Base-by-base conservation (phyloP, 2,329 filamentous ascomycete species). In the Nothopassalora personata region DNA sequence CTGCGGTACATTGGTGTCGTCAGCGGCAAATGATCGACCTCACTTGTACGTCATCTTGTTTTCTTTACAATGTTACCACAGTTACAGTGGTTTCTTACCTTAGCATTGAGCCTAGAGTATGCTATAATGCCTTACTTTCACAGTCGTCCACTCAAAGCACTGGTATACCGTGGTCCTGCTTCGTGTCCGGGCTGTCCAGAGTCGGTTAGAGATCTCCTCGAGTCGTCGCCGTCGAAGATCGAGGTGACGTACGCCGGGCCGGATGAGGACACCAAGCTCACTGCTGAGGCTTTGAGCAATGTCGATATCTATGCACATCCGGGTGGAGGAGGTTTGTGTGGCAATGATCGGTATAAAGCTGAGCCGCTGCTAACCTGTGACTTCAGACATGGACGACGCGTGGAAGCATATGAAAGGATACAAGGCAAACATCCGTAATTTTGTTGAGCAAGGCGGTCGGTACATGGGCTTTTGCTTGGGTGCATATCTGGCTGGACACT, bases 381-480 rank as follows among this genome's bases (percentile, higher is more conserved):
- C 30, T n/a, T 15, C 8, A 61, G 56, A 65, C 39, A 18, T 64
- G 18, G 56, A 61, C 39, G 60, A 63, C 6, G 58, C 60, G 8
- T 64, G 57, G 57, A 43, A 53, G 28, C 54, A 67, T 36, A 54
- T 64, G 43, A 54, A 62, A 43, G 31, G 56, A 9, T 61, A 57
- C 50, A 52, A 53, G n/a, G 10, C 46, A 3, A 43, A 53, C 4
- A 60, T 67, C 47, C 64, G 57, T n/a, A 50, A 64, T 39, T 67
- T 64, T 39, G 64, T 67, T 13, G 31, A 55, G 2, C 49, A 57
- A 33, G 65, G 65, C 11, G 65, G 65, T 9, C 60, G 60, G 27
- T 67, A 67, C 34, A 34, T 67, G 19, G 65, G 65, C n/a, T 62
- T 67, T 56, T 67, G 65, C 39, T 45, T 67, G 3, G 65, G 65